Base-by-base conservation (phyloP, 2,329 filamentous ascomycete genomes). In the Ceratocystis cacaofunesta region DNA sequence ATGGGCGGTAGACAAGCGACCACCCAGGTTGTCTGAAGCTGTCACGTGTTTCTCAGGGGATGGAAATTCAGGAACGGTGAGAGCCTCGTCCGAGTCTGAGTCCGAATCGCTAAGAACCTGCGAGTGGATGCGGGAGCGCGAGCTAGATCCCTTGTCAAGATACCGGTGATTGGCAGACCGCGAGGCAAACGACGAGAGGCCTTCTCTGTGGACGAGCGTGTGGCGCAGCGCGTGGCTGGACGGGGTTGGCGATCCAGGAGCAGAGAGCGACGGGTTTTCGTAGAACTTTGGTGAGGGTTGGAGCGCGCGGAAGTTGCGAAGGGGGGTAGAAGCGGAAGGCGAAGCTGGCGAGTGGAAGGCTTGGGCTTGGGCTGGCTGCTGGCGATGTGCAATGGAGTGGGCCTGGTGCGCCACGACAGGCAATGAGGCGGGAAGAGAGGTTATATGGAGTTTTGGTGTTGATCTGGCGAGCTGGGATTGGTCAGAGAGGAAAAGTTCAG, bases 201-300 rank as follows among this genome's bases (percentile, higher is more conserved):
- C 58, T 44, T 62, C 63, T 30, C 30, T 30, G 15, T 48, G 61
- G 62, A 61, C 25, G 43, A 36, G 66, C 74, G 74, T 65, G 12
- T 48, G 61, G n/a, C 66, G 46, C 17, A 64, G 57, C 3, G 55
- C 43, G 41, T 43, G 64, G 50, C 36, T 43, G 76, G 25, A 78
- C 77, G 66, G 77, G 77, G 68, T 80, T 70, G 70, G 81, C 79
- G 60, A 80, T 73, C 68, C 72, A 72, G 58, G 71, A 73, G 58
- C 75, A 76, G 65, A 77, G 75, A 50, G 78, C 19, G 28, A 52
- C 48, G 78, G 65, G 73, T 76, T 50, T 77, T 74, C 63, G 75
- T 76, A 32, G 74, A 74, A 62, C 77, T 76, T 70, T 82, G 82
- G 68, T 75, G 80, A 19, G 80, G 77, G 6, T 80, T 82, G 69